These are phyloP conservation scores for Candida cerambycidarum DNA, from an alignment of 805 yeast genomes.

Conservation along the genomic window DNA sequence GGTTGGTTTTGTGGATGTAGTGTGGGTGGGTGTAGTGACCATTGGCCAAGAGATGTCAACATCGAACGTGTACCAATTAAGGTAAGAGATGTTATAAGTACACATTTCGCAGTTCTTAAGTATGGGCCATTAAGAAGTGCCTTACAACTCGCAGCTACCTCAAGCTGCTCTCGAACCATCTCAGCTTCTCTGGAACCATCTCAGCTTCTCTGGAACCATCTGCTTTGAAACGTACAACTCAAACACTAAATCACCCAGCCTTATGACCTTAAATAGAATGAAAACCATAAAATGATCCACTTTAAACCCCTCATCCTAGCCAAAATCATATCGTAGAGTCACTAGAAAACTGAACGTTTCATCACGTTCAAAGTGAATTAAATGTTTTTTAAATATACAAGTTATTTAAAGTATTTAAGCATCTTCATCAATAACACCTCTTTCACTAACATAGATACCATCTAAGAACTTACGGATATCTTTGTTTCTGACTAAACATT, in stretches of 20 bases:
- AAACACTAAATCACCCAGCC: not conserved
- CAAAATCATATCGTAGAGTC: not conserved
- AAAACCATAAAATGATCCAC: not conserved
- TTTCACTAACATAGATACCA: conserved; percentile 98
- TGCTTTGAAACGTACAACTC: no score
- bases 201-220: no score
- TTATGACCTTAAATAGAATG: not conserved
- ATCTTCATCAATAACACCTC: conserved; percentile 81
- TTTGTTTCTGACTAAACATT: conserved; percentile 98
- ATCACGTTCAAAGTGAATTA: conserved; percentile 28
- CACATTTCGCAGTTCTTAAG: no score
- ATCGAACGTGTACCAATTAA: no score
- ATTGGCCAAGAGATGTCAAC: no score
- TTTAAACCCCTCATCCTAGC: not conserved
- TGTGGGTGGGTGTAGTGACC: no score
- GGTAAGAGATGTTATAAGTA: no score
- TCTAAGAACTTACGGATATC: conserved; percentile 99
- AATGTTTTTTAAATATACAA: conserved; percentile 19
- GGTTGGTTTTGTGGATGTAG: no score
- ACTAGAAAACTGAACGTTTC: conserved; percentile 1
- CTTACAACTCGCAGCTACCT: no score
- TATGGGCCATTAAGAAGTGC: no score
- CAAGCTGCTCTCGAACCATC: no score
- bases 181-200: no score
- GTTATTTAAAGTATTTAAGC: conserved; percentile 23